These are phyloP conservation scores for Carex myosuroides DNA, from an alignment of 176 grass and related monocot genomes.

Conservation along the genomic window DNA sequence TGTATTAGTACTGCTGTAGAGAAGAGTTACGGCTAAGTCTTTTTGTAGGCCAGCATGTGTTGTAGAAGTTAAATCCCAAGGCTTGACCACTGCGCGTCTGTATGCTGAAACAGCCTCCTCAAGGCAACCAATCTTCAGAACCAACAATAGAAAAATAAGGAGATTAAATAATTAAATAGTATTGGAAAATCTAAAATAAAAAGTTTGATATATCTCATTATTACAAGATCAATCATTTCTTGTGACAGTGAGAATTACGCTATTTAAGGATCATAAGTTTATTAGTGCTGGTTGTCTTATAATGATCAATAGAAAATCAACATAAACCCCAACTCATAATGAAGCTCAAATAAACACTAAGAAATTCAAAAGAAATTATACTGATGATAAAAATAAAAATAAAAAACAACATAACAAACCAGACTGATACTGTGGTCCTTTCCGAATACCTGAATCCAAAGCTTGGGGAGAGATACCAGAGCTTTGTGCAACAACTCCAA, in stretches of 20 bases:
- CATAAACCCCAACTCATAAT: background rate
- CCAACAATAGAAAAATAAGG: background rate
- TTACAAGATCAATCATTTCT: background rate
- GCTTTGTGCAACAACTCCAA: conserved; percentile 79
- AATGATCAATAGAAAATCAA: background rate
- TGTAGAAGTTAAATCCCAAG: conserved; percentile 70
- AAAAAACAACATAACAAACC: background rate
- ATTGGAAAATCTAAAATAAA: background rate
- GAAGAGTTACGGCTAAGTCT: conserved; percentile 62
- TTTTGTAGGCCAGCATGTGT: conserved; percentile 72
- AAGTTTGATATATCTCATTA: background rate
- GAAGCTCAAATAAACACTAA: background rate
- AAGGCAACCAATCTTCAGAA: conserved; percentile 49
- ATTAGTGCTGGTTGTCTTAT: background rate
- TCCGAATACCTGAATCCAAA: conserved; percentile 46
- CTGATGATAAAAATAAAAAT: background rate
- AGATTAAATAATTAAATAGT: background rate
- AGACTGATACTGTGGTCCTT: background rate
- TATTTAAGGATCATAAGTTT: background rate
- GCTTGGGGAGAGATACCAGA: conserved; percentile 78
- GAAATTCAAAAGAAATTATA: background rate
- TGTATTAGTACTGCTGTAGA: conserved; percentile 55
- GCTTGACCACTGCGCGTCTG: conserved; percentile 56
- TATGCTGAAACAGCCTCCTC: conserved; percentile 76
- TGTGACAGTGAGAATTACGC: background rate